Base-by-base conservation (phyloP, 805 yeast genomes). In the Saturnispora galanensis region DNA sequence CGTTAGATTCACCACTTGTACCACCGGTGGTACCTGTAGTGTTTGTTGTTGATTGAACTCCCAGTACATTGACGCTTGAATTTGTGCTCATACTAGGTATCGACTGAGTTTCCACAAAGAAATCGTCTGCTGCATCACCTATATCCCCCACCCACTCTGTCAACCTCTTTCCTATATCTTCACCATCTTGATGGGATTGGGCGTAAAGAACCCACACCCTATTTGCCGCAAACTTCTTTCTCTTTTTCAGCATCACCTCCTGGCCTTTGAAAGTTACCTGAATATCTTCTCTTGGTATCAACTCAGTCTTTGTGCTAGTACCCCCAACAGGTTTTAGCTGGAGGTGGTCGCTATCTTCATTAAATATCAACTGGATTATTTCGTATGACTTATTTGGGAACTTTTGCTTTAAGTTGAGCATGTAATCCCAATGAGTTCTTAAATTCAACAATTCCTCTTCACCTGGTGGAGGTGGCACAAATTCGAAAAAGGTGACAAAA, bases 141-240 rank as follows among this genome's bases (percentile, higher is more conserved):
- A 32, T 10, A 16, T 34, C 26, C 5, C 26, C 45, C 5, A 45
- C 18, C 52, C 50, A 50, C 8, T 28, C 17, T 15, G 28, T 42
- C 3, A 50, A 17, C 30, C 38, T 50, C 46, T 42, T 36, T 40
- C 63, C 65, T 56, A 50, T 30, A 6, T 56, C 56, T 18, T 54
- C 56, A 7, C 62, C 64, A 56, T 87, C 95, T 26, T 69, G 72
- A 38, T 82, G 82, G 8, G 82, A 77, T 58, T 88, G 95, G 2
- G 93, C 82, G 60, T 94, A 85, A 43, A 87, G 73, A 41, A 76
- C 71, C 45, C 56, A 55, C 18, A 46, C 52, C 41, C 55, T 60
- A 41, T 48, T 54, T 6, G 67, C 56, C 16, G 65, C 53, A 26
- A 60, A 60, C 35, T 64, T 62, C 46, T 62, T 60, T 39, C 55